Conservation (phyloP, 306 rosid genomes). For the Cicer bijugum region DNA sequence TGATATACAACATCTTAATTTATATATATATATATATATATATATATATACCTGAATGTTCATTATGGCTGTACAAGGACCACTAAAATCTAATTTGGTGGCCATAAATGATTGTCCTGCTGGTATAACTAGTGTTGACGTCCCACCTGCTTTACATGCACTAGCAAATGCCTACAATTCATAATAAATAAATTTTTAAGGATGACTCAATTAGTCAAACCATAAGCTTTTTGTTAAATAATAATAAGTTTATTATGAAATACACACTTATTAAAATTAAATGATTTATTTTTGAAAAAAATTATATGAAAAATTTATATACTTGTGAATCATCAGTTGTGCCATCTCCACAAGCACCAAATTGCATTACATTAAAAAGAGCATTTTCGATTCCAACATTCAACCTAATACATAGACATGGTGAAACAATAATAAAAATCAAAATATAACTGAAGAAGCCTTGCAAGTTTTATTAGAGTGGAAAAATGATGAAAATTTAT, state of each 20-base stretch:
- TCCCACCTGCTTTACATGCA: too few relatives aligned
- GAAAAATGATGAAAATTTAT: not conserved
- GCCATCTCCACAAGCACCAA: not conserved
- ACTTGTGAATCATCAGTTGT: not conserved
- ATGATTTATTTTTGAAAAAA: not conserved
- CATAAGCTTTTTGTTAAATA: too few relatives aligned
- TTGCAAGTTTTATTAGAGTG: not conserved
- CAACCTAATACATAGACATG: not conserved
- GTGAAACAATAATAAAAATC: not conserved
- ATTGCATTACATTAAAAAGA: not conserved
- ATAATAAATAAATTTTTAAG: too few relatives aligned
- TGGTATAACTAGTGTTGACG: too few relatives aligned
- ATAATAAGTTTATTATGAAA: not conserved
- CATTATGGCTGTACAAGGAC: too few relatives aligned
- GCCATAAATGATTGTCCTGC: too few relatives aligned
- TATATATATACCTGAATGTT: too few relatives aligned
- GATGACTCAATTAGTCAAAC: too few relatives aligned
- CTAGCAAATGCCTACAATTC: too few relatives aligned
- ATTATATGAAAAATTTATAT: not conserved
- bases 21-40: too few relatives aligned
- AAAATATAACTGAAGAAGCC: not conserved
- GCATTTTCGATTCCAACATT: not conserved
- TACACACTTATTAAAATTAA: not conserved
- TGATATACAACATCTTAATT: too few relatives aligned
- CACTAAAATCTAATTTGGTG: too few relatives aligned